Percentiles rank a stretch among this genome's conserved stretches.
phyloP scores from a whole-genome alignment of 2,329 filamentous ascomycete genomes.

The Fonsecaea nubica region DNA sequence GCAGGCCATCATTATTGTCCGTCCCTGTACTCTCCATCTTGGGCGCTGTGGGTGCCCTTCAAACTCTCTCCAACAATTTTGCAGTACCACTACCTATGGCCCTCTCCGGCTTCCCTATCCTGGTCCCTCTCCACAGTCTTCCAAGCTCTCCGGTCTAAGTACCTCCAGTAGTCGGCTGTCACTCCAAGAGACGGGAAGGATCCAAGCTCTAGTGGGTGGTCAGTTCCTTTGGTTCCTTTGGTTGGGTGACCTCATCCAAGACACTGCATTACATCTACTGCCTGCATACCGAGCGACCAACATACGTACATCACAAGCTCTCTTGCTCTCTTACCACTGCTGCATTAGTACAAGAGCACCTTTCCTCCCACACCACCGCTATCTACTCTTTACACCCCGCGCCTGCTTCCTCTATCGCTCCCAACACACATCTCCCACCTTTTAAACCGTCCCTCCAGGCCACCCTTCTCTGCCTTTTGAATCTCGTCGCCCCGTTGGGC shows the following conservation, averaged over 20 bases:
- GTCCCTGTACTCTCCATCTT: background rate
- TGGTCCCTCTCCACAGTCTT: background rate
- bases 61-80: background rate
- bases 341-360: constrained; percentile 4
- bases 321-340: constrained; percentile 20
- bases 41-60: background rate
- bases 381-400: background rate
- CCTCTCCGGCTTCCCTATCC: background rate
- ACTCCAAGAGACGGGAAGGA: background rate
- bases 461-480: background rate
- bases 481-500: background rate
- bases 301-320: constrained; percentile 29
- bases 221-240: background rate
- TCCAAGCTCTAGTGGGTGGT: constrained; percentile 11
- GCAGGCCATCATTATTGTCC: background rate
- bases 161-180: background rate
- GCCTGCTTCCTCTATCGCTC: background rate
- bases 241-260: constrained; percentile 30
- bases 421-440: background rate
- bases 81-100: background rate
- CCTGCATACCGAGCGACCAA: background rate
- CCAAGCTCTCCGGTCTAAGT: background rate
- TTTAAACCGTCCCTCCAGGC: constrained; percentile 5
- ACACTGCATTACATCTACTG: constrained; percentile 10
- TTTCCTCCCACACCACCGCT: constrained; percentile 7